Conservation (phyloP, 768 basidiomycete species). For the Naganishia vaughanmartiniae region DNA sequence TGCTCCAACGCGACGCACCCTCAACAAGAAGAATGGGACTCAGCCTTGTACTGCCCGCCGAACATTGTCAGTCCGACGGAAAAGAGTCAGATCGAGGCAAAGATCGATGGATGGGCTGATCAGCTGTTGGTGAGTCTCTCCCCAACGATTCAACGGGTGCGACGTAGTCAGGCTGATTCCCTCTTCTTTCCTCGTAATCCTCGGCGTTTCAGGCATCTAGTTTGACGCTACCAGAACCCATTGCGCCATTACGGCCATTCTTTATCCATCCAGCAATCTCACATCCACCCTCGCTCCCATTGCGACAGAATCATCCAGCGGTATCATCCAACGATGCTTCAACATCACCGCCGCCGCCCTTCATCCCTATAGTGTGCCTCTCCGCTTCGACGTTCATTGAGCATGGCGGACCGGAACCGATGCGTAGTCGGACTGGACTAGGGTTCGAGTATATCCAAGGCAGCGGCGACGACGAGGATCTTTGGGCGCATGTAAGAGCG, state of each 20-base stretch:
- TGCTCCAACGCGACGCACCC: slow-evolving; percentile 36
- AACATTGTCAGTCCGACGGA: slow-evolving; percentile 62
- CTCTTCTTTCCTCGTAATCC: background rate
- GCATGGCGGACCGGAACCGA: slow-evolving; percentile 40
- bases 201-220: slow-evolving; percentile 62
- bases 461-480: slow-evolving; percentile 90
- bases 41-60: slow-evolving; percentile 67
- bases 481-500: slow-evolving; percentile 60
- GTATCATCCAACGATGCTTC: slow-evolving; percentile 30
- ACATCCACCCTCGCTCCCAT: slow-evolving; percentile 55
- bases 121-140: slow-evolving; percentile 62
- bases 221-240: slow-evolving; percentile 64
- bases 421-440: slow-evolving; percentile 56
- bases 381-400: slow-evolving; percentile 75
- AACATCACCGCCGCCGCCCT: slow-evolving; percentile 53
- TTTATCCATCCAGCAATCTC: slow-evolving; percentile 79
- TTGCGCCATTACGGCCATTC: slow-evolving; percentile 71
- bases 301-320: background rate
- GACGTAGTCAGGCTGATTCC: background rate
- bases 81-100: slow-evolving; percentile 69
- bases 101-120: slow-evolving; percentile 67
- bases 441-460: slow-evolving; percentile 89
- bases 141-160: background rate
- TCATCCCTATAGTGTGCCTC: slow-evolving; percentile 70
- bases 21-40: slow-evolving; percentile 57